Base-by-base conservation (phyloP, 257 asterid species). In the Fraxinus anomala region DNA sequence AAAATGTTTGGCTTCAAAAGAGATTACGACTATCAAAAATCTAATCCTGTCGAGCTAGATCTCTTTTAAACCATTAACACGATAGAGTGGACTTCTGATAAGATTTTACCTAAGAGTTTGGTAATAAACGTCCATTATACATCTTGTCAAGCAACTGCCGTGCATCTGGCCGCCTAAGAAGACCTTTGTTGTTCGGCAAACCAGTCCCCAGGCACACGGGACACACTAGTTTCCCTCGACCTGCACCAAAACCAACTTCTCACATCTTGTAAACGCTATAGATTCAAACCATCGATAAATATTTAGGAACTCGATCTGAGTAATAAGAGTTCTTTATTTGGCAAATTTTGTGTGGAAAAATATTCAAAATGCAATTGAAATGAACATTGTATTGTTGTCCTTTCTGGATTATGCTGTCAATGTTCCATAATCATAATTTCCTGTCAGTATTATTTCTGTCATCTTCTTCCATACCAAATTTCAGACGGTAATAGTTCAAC, bases 141-240 rank as follows among this genome's bases (percentile, higher is more conserved):
- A 93, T 95, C 85, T 93, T 95, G 84, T 93, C 98, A 6, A 93
- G 97, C 86, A 93, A 84, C 74, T 91, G 73, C 17, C 70, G 71
- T 69, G 97, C 99, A 10, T 88, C 99, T 24, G 97, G 99, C 86
- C 99, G 84, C 83, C 99, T 83, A 63, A 95, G 97, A 76, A 95
- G 96, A 30, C 98, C 99, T 89, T 93, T 95, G 88, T 89, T 95
- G 85, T 95, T 95, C 16, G 97, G 94, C 72, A 95, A 34, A 83
- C 99, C 98, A 28, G 99, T 93, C 61, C 99, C 99, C 76, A 95
- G 76, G 79, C 99, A 95, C 9, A 95, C 97, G 0, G 98, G 99
- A 73, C 99, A 95, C 1, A 91, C 99, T 73, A 93, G 84, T 73
- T 91, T 95, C 80, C 99, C 99, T 81, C 99, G 85, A 39, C 99